These are phyloP conservation scores for Ambrosiella beaveri DNA, from an alignment of 2,329 filamentous ascomycete genomes.

Conservation along the genomic window DNA sequence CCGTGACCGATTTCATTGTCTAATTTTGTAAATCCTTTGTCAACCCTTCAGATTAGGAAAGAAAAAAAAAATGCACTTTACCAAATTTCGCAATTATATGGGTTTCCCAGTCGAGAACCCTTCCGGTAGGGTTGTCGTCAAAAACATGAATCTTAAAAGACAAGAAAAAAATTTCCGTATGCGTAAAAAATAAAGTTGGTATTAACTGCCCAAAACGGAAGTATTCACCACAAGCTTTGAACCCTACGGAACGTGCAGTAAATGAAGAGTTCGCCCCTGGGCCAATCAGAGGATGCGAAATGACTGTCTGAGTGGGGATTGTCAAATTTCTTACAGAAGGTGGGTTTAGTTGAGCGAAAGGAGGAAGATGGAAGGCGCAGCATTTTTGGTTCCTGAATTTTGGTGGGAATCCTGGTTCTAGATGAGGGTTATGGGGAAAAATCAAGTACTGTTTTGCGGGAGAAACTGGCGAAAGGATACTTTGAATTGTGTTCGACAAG, in stretches of 20 bases:
- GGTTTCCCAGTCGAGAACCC: background rate
- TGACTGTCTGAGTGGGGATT: background rate
- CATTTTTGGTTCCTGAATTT: no score
- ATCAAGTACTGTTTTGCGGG: no score
- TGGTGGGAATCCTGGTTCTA: no score
- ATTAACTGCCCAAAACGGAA: conserved; percentile 1
- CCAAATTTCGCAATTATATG: background rate
- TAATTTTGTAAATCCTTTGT: background rate
- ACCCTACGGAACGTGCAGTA: background rate
- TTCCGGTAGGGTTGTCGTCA: background rate
- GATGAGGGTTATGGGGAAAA: no score
- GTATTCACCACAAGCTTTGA: background rate
- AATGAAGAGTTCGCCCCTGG: background rate
- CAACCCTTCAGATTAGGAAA: background rate
- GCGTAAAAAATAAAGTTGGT: background rate
- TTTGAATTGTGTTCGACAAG: no score
- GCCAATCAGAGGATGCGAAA: background rate
- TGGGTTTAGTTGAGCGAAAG: background rate
- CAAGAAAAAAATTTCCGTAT: background rate
- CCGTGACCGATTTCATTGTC: background rate
- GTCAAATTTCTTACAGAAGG: background rate
- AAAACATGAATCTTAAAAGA: background rate
- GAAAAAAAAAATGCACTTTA: background rate
- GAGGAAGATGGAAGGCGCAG: no score
- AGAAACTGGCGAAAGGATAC: no score